Percentiles rank a stretch among this genome's conserved stretches.
Evolutionary conservation across 345 rosid species (phyloP).

Genomic region (Brassica cretica): DNA sequence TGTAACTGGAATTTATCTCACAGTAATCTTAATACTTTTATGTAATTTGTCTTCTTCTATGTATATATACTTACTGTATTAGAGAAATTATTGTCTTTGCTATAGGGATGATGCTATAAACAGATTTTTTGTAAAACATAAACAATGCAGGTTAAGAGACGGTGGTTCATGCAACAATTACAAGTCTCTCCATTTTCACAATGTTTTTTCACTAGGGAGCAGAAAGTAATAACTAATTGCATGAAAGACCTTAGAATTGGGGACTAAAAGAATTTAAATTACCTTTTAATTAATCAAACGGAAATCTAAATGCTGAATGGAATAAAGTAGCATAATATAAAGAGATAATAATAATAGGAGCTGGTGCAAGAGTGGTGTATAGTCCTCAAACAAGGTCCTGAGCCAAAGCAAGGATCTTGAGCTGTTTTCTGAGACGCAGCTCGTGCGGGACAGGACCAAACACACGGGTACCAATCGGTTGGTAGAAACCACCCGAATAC

Average conservation of each 20-base stretch:
- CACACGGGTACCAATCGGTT: conserved; percentile 75
- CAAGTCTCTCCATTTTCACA: neutral
- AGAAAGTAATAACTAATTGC: neutral
- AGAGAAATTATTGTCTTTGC: neutral
- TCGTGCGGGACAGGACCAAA: conserved; percentile 88
- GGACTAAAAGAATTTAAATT: neutral
- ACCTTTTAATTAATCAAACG: neutral
- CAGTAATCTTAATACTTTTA: neutral
- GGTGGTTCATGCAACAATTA: neutral
- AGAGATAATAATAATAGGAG: conserved; percentile 10
- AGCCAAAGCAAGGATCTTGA: conserved; percentile 78
- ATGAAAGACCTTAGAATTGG: neutral
- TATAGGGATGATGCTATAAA: neutral
- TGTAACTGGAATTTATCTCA: conserved; percentile 27
- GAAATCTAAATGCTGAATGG: neutral
- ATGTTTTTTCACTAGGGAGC: neutral
- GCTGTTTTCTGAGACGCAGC: conserved; percentile 68
- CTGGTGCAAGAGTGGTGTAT: neutral
- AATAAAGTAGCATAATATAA: neutral
- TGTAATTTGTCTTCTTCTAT: neutral
- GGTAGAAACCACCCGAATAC: conserved; percentile 24
- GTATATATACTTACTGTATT: neutral
- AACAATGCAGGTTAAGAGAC: neutral
- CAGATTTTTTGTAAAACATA: neutral
- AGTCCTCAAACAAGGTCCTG: conserved; percentile 62